phyloP scores from a whole-genome alignment of 2,329 filamentous ascomycete genomes.

The Lasiodiplodia citricola region DNA sequence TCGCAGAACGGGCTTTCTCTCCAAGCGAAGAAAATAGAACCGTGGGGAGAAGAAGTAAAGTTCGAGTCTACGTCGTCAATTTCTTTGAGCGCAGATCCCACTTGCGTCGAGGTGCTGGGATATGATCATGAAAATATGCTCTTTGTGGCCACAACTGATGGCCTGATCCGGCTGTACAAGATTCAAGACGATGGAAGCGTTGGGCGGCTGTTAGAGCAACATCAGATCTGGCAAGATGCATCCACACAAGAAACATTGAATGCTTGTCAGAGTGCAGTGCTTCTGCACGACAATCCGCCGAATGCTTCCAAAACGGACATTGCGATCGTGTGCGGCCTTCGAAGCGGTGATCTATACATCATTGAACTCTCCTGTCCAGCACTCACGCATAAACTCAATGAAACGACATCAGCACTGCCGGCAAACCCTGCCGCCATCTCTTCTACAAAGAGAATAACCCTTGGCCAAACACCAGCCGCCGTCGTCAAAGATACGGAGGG shows the following conservation, averaged over 20 bases:
- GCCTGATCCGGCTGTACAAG: conserved; percentile 15
- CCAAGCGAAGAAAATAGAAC: background rate
- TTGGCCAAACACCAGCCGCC: conserved; percentile 20
- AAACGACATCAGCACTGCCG: background rate
- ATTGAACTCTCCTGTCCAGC: conserved; percentile 26
- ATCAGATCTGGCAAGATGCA: conserved; percentile 16
- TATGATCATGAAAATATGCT: background rate
- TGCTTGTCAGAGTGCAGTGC: conserved; percentile 26
- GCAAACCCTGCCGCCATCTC: background rate
- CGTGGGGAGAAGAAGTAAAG: conserved; percentile 16
- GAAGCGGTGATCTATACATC: conserved; percentile 37
- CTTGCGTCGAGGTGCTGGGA: conserved; percentile 16
- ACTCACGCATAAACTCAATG: conserved; percentile 8
- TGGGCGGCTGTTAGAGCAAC: conserved; percentile 9
- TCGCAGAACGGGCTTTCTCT: conserved; percentile 2
- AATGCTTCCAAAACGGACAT: background rate
- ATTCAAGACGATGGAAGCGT: conserved; percentile 12
- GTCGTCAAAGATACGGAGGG: conserved; percentile 30
- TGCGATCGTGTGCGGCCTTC: conserved; percentile 42
- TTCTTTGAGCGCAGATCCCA: conserved; percentile 17
- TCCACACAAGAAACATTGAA: conserved; percentile 18
- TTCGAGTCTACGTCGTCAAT: conserved; percentile 3
- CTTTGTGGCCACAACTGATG: conserved; percentile 24
- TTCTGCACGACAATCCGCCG: conserved; percentile 2
- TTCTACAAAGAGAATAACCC: conserved; percentile 8